Evolutionary conservation across 2,329 filamentous ascomycete species (phyloP).

Genomic region (Alternaria sp.): DNA sequence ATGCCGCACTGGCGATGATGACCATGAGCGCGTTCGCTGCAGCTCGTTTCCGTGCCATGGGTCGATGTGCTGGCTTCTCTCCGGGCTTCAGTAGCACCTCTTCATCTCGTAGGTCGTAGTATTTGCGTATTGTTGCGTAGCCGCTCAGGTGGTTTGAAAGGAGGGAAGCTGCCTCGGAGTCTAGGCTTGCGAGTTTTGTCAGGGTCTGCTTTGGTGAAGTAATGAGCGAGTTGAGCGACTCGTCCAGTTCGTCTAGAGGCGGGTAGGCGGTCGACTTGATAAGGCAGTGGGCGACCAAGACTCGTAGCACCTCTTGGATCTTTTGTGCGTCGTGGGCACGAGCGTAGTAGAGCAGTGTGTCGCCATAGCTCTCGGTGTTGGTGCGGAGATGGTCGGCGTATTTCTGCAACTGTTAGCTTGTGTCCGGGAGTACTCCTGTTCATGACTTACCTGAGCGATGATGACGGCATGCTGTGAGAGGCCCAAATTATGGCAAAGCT

Average conservation of each 20-base stretch:
- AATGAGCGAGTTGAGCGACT: slow-evolving; percentile 72
- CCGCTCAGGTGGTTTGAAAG: slow-evolving; percentile 87
- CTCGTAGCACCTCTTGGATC: slow-evolving; percentile 83
- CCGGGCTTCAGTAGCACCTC: slow-evolving; percentile 50
- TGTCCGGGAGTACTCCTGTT: no score
- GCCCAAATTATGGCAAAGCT: slow-evolving; percentile 76
- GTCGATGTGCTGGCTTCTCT: slow-evolving; percentile 53
- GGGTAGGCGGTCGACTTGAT: slow-evolving; percentile 85
- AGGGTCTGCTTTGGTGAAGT: slow-evolving; percentile 74
- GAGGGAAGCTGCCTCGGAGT: slow-evolving; percentile 81
- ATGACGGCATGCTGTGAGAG: slow-evolving; percentile 79
- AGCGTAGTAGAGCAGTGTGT: slow-evolving; percentile 89
- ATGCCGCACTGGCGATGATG: slow-evolving; percentile 84
- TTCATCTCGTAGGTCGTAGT: slow-evolving; percentile 86
- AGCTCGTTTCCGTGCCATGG: slow-evolving; percentile 68
- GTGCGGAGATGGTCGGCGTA: slow-evolving; percentile 80
- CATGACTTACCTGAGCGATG: slow-evolving; percentile 74
- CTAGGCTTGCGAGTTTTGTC: slow-evolving; percentile 72
- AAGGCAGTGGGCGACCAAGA: slow-evolving; percentile 85
- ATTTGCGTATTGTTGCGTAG: slow-evolving; percentile 88
- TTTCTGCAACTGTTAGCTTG: slow-evolving; percentile 60
- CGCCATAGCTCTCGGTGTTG: slow-evolving; percentile 78
- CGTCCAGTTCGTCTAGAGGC: slow-evolving; percentile 72
- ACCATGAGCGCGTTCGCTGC: slow-evolving; percentile 77
- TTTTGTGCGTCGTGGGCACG: slow-evolving; percentile 79